Base-by-base conservation (phyloP, 371 early-diverging fungal species). In the Mortierella sp. region DNA sequence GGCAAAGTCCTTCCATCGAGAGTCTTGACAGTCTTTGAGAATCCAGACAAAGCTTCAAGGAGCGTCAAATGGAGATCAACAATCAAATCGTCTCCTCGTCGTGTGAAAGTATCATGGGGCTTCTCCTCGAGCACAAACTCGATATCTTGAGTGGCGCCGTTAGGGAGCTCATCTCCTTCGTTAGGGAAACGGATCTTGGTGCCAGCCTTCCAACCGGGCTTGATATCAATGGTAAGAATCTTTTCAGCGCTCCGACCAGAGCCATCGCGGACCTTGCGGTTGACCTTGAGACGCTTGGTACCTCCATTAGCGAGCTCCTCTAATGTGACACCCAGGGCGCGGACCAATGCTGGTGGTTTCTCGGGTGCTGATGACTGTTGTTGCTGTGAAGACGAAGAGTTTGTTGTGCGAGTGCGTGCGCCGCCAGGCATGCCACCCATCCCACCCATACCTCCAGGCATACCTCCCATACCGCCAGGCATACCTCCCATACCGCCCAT, bases 131-230 rank as follows among this genome's bases (percentile, higher is more conserved):
- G 80, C 28, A 98, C 90, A 88, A 99, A 97, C 76, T 97, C 99
- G 74, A 99, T 93, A 84, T 98, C 98, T 89, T 98, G 98, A 11
- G 88, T 88, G 44, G 91, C 90, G 6, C 97, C 97, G 74, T 91
- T 91, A 14, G 96, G 93, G 50, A 96, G 77, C 80, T 98, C 97
- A 87, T 99, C 99, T 34, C 99, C 99, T 89, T 98, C 97, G 58
- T 94, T 95, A 3, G 94, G 91, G 91, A 97, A 99, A 24, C 95
- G 95, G 81, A 99, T 94, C 90, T 99, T 98, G 76, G 99, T 99
- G 10, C 99, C 99, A 7, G 98, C 95, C 89, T 99, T 99, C 98
- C 99, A 98, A 7, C 99, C 99, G 1, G 99, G 96, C 83, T 97
- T 98, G 88, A 99, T 91, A 77, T 95, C 91, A 78, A 99, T 92